Evolutionary conservation across 345 rosid species (phyloP).

Genomic region (Syzygium aromaticum): DNA sequence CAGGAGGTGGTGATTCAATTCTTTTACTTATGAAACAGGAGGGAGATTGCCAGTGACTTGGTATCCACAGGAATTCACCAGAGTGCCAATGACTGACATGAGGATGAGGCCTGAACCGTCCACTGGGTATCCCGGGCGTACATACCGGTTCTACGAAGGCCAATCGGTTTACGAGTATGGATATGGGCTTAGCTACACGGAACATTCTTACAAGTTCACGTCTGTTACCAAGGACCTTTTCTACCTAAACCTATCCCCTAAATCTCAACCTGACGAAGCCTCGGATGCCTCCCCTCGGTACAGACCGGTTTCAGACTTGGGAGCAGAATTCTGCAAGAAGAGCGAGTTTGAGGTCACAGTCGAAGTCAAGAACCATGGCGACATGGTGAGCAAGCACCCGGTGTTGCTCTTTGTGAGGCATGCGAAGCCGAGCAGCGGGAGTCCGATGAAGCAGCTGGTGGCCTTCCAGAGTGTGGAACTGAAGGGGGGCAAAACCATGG

Average conservation of each 20-base stretch:
- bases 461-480: slow-evolving; percentile 63
- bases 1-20: not conserved
- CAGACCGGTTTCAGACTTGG: slow-evolving; percentile 40
- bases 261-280: not conserved
- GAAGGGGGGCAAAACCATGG: slow-evolving; percentile 38
- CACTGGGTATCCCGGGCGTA: slow-evolving; percentile 71
- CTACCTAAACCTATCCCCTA: slow-evolving; percentile 24
- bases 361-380: slow-evolving; percentile 48
- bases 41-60: slow-evolving; percentile 86
- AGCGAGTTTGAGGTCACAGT: slow-evolving; percentile 34
- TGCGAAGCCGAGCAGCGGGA: slow-evolving; percentile 31
- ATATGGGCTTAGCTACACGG: slow-evolving; percentile 67
- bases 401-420: slow-evolving; percentile 52
- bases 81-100: slow-evolving; percentile 82
- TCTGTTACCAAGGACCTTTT: slow-evolving; percentile 12
- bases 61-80: slow-evolving; percentile 63
- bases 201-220: slow-evolving; percentile 41
- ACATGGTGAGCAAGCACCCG: slow-evolving; percentile 66
- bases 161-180: slow-evolving; percentile 61
- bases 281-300: slow-evolving; percentile 8
- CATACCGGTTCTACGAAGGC: slow-evolving; percentile 71
- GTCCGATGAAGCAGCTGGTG: slow-evolving; percentile 56
- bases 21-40: slow-evolving; percentile 24
- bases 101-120: slow-evolving; percentile 58
- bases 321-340: slow-evolving; percentile 27